Evolutionary conservation across 345 rosid species (phyloP).

Genomic region (Erodium maritimum): DNA sequence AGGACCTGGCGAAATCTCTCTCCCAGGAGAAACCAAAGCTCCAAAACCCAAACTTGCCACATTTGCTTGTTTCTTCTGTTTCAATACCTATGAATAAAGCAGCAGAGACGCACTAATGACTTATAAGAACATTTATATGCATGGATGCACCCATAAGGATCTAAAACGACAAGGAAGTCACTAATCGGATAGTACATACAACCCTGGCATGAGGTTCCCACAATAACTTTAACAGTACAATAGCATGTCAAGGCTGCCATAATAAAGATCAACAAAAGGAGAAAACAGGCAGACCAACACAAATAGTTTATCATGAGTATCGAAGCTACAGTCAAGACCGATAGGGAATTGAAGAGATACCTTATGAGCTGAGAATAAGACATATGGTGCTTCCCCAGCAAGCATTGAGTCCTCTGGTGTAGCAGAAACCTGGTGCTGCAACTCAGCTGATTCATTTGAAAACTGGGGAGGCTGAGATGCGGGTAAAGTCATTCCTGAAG

Average conservation of each 20-base stretch:
- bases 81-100: slow-evolving; percentile 43
- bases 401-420: slow-evolving; percentile 36
- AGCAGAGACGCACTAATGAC: neutral
- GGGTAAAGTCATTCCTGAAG: slow-evolving; percentile 64
- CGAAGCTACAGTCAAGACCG: neutral
- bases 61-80: slow-evolving; percentile 81
- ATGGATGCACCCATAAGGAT: neutral
- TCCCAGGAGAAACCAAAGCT: slow-evolving; percentile 80
- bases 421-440: slow-evolving; percentile 43
- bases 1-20: slow-evolving; percentile 66
- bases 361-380: slow-evolving; percentile 72
- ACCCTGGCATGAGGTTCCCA: neutral
- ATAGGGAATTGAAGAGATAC: slow-evolving; percentile 24
- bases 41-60: slow-evolving; percentile 88
- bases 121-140: too few relatives aligned
- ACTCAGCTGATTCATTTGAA: slow-evolving; percentile 51
- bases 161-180: neutral
- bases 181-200: neutral
- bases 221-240: neutral
- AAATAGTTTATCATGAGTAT: neutral
- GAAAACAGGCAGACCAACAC: neutral
- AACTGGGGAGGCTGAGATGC: slow-evolving; percentile 69
- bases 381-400: slow-evolving; percentile 40
- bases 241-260: neutral
- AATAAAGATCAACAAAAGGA: neutral